Evolutionary conservation across 202 grass and related monocot genomes (phyloP).

Genomic region (Zoysia matrella): DNA sequence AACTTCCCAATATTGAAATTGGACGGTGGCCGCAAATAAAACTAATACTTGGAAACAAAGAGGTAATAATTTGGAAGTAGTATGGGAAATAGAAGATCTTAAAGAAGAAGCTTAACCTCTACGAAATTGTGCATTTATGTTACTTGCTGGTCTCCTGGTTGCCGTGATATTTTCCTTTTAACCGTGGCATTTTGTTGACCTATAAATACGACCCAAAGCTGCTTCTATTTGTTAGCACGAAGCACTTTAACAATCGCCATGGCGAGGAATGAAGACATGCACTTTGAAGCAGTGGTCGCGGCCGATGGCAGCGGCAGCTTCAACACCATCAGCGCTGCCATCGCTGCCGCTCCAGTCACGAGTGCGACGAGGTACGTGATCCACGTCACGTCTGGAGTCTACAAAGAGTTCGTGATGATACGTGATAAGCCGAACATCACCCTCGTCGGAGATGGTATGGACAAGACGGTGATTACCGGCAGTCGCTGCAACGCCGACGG

Average conservation of each 20-base stretch:
- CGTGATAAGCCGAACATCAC: neutral
- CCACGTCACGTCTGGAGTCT: fast-evolving
- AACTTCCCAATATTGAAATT: too few relatives aligned
- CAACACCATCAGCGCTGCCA: neutral
- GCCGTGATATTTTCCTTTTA: too few relatives aligned
- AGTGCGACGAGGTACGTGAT: neutral
- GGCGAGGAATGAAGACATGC: neutral
- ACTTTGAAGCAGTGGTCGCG: neutral
- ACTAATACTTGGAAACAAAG: too few relatives aligned
- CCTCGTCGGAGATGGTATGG: neutral
- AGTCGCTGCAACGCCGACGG: neutral
- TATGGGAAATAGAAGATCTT: too few relatives aligned
- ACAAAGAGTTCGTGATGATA: neutral
- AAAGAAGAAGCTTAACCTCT: too few relatives aligned
- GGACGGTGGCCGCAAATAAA: too few relatives aligned
- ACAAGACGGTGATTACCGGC: neutral
- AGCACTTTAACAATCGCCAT: neutral
- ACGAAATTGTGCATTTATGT: too few relatives aligned
- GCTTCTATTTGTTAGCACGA: too few relatives aligned
- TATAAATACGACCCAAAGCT: too few relatives aligned
- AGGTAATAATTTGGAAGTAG: too few relatives aligned
- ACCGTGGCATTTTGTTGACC: too few relatives aligned
- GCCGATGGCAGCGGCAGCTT: neutral
- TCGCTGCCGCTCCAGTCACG: neutral
- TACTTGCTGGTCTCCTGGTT: too few relatives aligned